Percentiles rank a stretch among this genome's conserved stretches.
These are phyloP conservation scores for Clonostachys rosea DNA, from an alignment of 2,329 filamentous ascomycete species.

Conservation along the genomic window DNA sequence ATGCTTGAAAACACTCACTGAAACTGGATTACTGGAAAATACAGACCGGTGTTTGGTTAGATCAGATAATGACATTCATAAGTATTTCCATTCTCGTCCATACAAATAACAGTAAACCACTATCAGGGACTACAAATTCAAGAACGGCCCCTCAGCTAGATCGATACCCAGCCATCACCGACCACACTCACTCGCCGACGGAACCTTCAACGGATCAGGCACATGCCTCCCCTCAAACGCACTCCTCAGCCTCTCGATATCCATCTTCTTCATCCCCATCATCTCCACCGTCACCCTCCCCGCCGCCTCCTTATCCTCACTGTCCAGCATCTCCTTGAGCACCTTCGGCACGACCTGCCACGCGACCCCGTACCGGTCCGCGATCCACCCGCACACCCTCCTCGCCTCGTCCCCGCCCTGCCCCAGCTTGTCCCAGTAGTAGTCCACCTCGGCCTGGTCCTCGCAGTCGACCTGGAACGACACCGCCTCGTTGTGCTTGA, in stretches of 20 bases:
- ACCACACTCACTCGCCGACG: no score
- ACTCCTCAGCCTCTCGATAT: slow-evolving; percentile 28
- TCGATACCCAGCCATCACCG: no score
- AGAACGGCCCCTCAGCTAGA: no score
- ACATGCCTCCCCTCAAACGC: not conserved
- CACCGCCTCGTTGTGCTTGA: slow-evolving; percentile 31
- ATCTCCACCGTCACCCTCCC: slow-evolving; percentile 24
- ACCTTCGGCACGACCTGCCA: slow-evolving; percentile 40
- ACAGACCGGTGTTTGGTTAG: no score
- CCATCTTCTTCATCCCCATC: slow-evolving; percentile 36
- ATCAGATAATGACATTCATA: no score
- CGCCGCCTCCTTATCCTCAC: slow-evolving; percentile 24
- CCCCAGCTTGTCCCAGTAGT: slow-evolving; percentile 36
- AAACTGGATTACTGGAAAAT: no score
- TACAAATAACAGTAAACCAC: no score
- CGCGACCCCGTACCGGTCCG: slow-evolving; percentile 36
- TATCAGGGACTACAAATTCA: no score
- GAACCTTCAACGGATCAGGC: no score
- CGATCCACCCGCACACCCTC: slow-evolving; percentile 37
- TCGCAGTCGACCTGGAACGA: slow-evolving; percentile 38
- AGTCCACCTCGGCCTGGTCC: slow-evolving; percentile 39
- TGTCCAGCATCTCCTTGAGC: slow-evolving; percentile 24
- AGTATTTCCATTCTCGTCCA: no score
- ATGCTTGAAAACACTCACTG: no score
- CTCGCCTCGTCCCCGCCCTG: slow-evolving; percentile 28